A percentile compares a stretch with the other conserved stretches of the same genome.
phyloP scores from a whole-genome alignment of 1,139 yeast genomes.

The Scheffersomyces insectosa region DNA sequence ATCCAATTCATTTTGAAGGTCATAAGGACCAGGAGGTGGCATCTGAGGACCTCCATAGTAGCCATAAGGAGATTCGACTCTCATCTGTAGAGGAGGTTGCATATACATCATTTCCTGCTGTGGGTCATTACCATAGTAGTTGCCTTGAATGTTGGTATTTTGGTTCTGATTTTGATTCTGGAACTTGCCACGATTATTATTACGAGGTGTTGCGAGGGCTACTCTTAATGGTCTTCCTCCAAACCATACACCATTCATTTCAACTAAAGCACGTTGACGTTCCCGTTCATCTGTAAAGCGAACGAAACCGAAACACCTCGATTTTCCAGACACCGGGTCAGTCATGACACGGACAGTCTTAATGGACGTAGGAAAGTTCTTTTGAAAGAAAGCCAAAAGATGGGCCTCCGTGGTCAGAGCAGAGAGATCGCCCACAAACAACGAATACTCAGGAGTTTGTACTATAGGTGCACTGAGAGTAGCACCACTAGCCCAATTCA shows the following conservation, averaged over 20 bases:
- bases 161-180: neutral
- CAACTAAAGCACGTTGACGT: slow-evolving; percentile 61
- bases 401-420: slow-evolving; percentile 74
- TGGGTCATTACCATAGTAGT: slow-evolving; percentile 1
- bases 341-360: slow-evolving; percentile 72
- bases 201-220: slow-evolving; percentile 65
- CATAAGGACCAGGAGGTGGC: slow-evolving; percentile 3
- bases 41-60: slow-evolving; percentile 2
- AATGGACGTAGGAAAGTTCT: slow-evolving; percentile 59
- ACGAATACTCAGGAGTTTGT: slow-evolving; percentile 56
- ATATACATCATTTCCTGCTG: slow-evolving; percentile 8
- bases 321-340: slow-evolving; percentile 71
- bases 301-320: slow-evolving; percentile 77
- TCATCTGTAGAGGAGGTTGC: slow-evolving; percentile 4
- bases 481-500: slow-evolving; percentile 77
- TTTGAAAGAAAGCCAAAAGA: slow-evolving; percentile 64
- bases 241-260: slow-evolving; percentile 75
- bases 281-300: slow-evolving; percentile 65
- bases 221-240: slow-evolving; percentile 76
- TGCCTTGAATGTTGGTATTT: neutral
- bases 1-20: neutral
- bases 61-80: slow-evolving; percentile 5
- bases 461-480: slow-evolving; percentile 53
- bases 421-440: slow-evolving; percentile 79
- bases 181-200: slow-evolving; percentile 8